Evolutionary conservation across 2,329 filamentous ascomycete species (phyloP).

Genomic region (Ascochyta rabiei): DNA sequence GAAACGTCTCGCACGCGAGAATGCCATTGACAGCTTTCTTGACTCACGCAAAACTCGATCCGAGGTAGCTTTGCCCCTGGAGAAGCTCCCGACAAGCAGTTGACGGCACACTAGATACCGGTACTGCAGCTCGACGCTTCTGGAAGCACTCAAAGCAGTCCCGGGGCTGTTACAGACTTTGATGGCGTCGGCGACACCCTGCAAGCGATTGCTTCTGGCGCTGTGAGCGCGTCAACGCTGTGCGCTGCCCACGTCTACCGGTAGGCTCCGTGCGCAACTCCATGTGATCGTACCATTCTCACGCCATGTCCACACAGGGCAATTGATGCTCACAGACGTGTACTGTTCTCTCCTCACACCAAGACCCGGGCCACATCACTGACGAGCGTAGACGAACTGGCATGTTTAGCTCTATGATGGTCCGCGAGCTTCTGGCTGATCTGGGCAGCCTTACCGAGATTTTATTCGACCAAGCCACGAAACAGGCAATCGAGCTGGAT

Average conservation of each 20-base stretch:
- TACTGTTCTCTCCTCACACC: constrained; percentile 24
- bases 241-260: constrained; percentile 40
- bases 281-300: constrained; percentile 39
- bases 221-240: constrained; percentile 36
- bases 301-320: constrained; percentile 41
- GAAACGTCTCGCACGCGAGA: constrained; percentile 35
- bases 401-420: constrained; percentile 51
- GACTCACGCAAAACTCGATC: constrained; percentile 3
- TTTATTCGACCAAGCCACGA: constrained; percentile 53
- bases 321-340: constrained; percentile 37
- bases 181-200: constrained; percentile 29
- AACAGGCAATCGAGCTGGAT: constrained; percentile 51
- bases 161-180: constrained; percentile 13
- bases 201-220: constrained; percentile 32
- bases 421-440: constrained; percentile 56
- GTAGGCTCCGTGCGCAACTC: constrained; percentile 24
- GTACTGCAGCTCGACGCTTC: constrained; percentile 18
- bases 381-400: constrained; percentile 52
- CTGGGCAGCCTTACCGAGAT: constrained; percentile 53
- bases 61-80: constrained; percentile 8
- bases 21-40: constrained; percentile 32
- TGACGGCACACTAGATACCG: constrained; percentile 25
- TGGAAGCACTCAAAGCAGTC: constrained; percentile 6
- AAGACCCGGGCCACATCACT: constrained; percentile 11
- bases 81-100: not conserved